Evolutionary conservation across 768 basidiomycete species (phyloP).

Genomic region (Hypsizygus marmoreus): DNA sequence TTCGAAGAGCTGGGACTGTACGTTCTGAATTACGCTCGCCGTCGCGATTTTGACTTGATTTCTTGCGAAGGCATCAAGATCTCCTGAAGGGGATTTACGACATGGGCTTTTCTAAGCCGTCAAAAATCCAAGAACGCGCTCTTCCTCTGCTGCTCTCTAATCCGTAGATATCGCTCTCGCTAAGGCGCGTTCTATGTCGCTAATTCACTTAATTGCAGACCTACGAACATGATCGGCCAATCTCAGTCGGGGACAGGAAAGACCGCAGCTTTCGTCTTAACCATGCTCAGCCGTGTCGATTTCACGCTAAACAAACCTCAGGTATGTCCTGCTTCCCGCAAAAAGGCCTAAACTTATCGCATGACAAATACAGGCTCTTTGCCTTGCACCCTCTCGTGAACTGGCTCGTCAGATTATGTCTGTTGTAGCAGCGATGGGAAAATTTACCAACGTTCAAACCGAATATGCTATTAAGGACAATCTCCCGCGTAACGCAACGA

Average conservation of each 20-base stretch:
- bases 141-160: conserved; percentile 86
- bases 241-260: conserved; percentile 99
- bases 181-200: not conserved
- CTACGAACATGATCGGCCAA: conserved; percentile 98
- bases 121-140: conserved; percentile 98
- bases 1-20: conserved; percentile 97
- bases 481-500: conserved; percentile 62
- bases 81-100: conserved; percentile 92
- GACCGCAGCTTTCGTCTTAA: conserved; percentile 96
- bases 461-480: conserved; percentile 95
- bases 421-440: conserved; percentile 91
- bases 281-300: conserved; percentile 95
- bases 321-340: conserved; percentile 37
- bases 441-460: conserved; percentile 90
- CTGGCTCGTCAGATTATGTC: conserved; percentile 97
- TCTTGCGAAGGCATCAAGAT: conserved; percentile 64
- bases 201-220: conserved; percentile 47
- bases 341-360: not conserved
- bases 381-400: conserved; percentile 97
- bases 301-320: conserved; percentile 82
- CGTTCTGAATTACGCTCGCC: conserved; percentile 33
- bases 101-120: conserved; percentile 96
- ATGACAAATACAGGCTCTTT: conserved; percentile 67
- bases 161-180: conserved; percentile 64
- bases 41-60: not conserved